Percentiles rank a stretch among this genome's conserved stretches.
phyloP scores from a whole-genome alignment of 306 rosid species.

The Prunus kanzakura region DNA sequence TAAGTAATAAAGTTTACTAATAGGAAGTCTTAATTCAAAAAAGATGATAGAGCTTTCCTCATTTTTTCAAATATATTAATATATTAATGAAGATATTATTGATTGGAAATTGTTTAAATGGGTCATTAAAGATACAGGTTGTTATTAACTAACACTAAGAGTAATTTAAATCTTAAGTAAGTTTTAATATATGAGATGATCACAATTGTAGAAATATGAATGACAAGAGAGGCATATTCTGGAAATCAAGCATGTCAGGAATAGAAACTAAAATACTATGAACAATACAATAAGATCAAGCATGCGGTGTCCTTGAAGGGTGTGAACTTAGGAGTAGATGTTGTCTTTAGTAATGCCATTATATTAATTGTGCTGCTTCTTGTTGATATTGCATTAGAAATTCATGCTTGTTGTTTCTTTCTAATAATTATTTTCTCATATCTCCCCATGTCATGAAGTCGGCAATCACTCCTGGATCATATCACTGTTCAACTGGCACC shows the following conservation, averaged over 20 bases:
- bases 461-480: slow-evolving; percentile 87
- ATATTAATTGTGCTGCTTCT: slow-evolving; percentile 1
- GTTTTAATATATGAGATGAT: neutral
- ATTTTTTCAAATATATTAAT: neutral
- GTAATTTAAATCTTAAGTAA: neutral
- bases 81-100: neutral
- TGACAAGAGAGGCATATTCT: neutral
- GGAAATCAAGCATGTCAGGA: neutral
- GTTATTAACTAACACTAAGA: neutral
- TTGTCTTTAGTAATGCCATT: slow-evolving; percentile 8
- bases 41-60: neutral
- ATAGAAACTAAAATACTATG: slow-evolving; percentile 8
- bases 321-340: slow-evolving; percentile 4
- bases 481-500: slow-evolving; percentile 96
- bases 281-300: neutral
- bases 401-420: slow-evolving; percentile 10
- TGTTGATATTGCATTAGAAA: slow-evolving; percentile 9
- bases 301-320: neutral
- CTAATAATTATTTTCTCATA: slow-evolving; percentile 8
- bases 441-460: slow-evolving; percentile 53
- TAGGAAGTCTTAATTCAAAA: neutral
- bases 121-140: neutral
- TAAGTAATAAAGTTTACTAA: neutral
- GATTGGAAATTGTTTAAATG: neutral
- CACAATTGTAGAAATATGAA: neutral